Evolutionary conservation across 495 filamentous ascomycete species (phyloP).

Genomic region (Daldinia vernicosa): DNA sequence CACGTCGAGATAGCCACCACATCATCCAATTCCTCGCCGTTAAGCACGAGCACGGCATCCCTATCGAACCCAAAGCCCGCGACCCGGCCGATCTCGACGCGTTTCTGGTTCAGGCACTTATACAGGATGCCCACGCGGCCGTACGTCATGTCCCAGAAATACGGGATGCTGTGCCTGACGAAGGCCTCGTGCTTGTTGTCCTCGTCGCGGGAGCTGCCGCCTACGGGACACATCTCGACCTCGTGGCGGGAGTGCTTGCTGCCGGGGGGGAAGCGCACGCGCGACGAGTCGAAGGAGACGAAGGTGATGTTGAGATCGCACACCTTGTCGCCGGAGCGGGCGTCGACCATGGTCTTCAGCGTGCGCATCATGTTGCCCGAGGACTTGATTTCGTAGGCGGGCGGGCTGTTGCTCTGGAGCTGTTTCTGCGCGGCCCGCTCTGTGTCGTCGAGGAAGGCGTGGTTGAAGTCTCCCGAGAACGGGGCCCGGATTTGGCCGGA

Average conservation of each 20-base stretch:
- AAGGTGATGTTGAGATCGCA: constrained; percentile 48
- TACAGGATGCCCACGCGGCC: constrained; percentile 43
- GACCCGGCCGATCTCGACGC: constrained; percentile 44
- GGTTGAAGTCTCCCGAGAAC: constrained; percentile 41
- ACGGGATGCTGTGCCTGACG: constrained; percentile 42
- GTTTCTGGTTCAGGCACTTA: constrained; percentile 47
- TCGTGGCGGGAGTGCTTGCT: constrained; percentile 40
- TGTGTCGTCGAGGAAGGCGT: constrained; percentile 42
- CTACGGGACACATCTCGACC: constrained; percentile 44
- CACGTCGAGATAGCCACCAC: constrained; percentile 43
- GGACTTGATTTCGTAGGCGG: constrained; percentile 39
- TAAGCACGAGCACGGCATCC: constrained; percentile 42
- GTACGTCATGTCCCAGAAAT: constrained; percentile 47
- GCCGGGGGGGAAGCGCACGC: constrained; percentile 39
- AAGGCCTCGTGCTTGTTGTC: constrained; percentile 45
- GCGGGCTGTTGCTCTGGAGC: neutral
- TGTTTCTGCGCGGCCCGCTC: constrained; percentile 28
- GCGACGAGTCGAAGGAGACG: constrained; percentile 41
- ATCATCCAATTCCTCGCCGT: constrained; percentile 41
- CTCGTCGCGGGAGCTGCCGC: constrained; percentile 28
- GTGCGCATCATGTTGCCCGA: constrained; percentile 49
- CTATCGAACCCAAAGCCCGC: constrained; percentile 43
- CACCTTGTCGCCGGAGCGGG: constrained; percentile 28
- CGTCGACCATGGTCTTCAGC: constrained; percentile 40
- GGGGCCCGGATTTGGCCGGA: constrained; percentile 20